Evolutionary conservation across 2,329 filamentous ascomycete genomes (phyloP).

Genomic region (Trichoderma gracile): DNA sequence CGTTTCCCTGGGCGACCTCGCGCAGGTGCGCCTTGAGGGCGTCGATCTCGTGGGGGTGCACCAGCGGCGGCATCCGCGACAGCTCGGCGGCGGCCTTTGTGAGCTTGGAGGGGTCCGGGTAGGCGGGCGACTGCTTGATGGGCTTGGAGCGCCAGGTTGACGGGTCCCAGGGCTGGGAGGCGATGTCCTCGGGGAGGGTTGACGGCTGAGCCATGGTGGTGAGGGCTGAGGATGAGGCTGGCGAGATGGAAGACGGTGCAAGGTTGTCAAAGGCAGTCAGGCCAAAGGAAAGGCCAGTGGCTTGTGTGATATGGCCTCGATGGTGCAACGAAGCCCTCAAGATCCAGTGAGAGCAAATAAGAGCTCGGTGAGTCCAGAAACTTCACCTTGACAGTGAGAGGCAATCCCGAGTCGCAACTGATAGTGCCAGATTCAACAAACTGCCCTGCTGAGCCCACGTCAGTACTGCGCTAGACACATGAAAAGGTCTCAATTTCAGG

Average conservation of each 20-base stretch:
- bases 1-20: constrained; percentile 86
- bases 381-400: no score
- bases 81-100: constrained; percentile 64
- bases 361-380: no score
- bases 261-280: background rate
- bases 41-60: constrained; percentile 77
- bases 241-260: background rate
- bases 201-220: constrained; percentile 15
- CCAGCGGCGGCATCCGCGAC: constrained; percentile 70
- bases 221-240: background rate
- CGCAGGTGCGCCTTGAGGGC: constrained; percentile 75
- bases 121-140: constrained; percentile 73
- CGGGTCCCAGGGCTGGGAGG: constrained; percentile 52
- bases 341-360: no score
- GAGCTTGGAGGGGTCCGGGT: constrained; percentile 63
- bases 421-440: no score
- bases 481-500: no score
- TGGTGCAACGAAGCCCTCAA: no score
- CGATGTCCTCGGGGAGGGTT: background rate
- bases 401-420: no score
- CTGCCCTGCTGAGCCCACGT: no score
- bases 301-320: no score
- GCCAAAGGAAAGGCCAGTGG: no score
- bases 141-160: constrained; percentile 75
- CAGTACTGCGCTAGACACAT: no score